Evolutionary conservation across 129 eudicot species (phyloP), one percentile per base, ranked within the genome.

Genomic region (Lactuca sativa): DNA sequence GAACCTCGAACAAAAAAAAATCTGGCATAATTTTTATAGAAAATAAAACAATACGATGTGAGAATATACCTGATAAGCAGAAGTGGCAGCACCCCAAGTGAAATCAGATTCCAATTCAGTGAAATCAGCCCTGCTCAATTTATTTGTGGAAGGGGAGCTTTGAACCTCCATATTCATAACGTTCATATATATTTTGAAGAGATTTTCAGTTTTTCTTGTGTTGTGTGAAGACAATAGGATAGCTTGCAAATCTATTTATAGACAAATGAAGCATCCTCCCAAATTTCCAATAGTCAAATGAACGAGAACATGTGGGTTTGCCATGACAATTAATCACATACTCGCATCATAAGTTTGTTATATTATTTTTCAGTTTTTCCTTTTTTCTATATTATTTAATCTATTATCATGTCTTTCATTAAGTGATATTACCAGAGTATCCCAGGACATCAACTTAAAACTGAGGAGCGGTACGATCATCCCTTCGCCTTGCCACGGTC

Each of bases 31-130:
- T 49, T 7, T 6, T 44, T 44, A 44, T 44, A 44, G 14, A 7
- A 44, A 44, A 44, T 44, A 44, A 0, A 44, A 12, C 14, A 36
- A 36, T 36, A 36, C 0, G 0, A 36, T 36, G 38, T 36, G 38
- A 47, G 15, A 47, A 47, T 53, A 53, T 53, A 53, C 58, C 58
- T 53, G 58, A 53, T 53, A 53, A 15, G 58, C 18, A 53, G 58
- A 15, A 53, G 58, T 53, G 9, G 58, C 58, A 14, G 25, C 18
- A 53, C 58, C 58, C 58, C 58, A 53, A 2, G 4, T 25, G 4
- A 53, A 53, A 53, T 53, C 4, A 13, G 58, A 2, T 14, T n/a
- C 30, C 12, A 47, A 47, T 10, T 47, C 52, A 0, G 52, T 47
- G 30, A 53, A 53, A 5, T 53, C 58, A 53, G 30, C 58, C 18